These are phyloP conservation scores for Colletotrichum incanum DNA, from an alignment of 2,329 filamentous ascomycete species.

Conservation along the genomic window DNA sequence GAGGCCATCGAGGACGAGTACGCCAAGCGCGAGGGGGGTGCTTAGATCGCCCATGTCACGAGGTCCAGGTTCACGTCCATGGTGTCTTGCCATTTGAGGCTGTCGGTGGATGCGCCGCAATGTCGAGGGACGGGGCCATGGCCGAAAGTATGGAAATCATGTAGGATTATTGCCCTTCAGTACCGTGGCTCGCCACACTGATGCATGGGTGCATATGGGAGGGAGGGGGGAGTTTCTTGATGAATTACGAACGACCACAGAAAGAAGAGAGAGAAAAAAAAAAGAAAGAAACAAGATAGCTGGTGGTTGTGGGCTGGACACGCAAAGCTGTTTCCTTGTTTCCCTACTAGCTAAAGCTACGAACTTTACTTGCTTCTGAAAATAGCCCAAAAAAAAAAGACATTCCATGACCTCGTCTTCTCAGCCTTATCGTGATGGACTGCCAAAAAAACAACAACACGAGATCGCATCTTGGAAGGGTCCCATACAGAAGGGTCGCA, in stretches of 20 bases:
- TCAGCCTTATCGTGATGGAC: constrained; percentile 29
- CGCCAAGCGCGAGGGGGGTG: constrained; percentile 74
- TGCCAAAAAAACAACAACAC: neutral
- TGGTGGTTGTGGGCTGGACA: neutral
- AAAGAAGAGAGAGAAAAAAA: neutral
- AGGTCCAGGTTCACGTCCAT: neutral
- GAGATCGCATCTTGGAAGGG: constrained; percentile 13
- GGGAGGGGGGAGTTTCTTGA: constrained; percentile 8
- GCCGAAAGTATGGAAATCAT: constrained; percentile 14
- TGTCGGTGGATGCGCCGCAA: neutral
- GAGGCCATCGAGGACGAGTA: constrained; percentile 77
- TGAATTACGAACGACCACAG: constrained; percentile 24
- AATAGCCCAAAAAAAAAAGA: constrained; percentile 13
- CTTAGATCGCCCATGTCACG: constrained; percentile 52
- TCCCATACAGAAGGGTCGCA: neutral
- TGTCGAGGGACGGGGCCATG: neutral
- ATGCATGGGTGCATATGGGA: neutral
- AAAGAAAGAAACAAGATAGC: neutral
- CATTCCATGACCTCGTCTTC: neutral
- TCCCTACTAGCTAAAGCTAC: constrained; percentile 6
- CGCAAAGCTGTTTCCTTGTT: neutral
- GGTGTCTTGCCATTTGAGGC: neutral
- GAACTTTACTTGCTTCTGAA: constrained; percentile 13
- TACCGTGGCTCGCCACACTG: neutral
- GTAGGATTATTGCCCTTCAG: neutral